These are phyloP conservation scores for Chalciporus pseudorubinellus DNA, from an alignment of 768 basidiomycete species.

Conservation along the genomic window DNA sequence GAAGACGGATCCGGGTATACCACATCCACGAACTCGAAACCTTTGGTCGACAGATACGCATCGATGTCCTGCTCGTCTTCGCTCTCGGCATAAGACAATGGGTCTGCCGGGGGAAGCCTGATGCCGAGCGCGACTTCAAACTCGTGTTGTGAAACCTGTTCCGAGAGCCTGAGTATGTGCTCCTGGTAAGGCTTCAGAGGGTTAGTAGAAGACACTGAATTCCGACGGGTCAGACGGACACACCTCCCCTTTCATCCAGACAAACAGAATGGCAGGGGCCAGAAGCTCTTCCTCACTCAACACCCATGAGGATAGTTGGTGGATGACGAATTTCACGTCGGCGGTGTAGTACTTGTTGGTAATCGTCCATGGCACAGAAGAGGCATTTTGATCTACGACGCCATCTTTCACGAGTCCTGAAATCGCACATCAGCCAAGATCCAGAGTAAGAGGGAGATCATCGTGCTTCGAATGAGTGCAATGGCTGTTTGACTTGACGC, in stretches of 20 bases:
- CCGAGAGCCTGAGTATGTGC: conserved; percentile 48
- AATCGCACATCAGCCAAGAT: conserved; percentile 16
- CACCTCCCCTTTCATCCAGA: conserved; percentile 70
- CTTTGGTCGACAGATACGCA: conserved; percentile 60
- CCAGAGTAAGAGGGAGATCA: neutral
- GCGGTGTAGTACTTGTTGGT: conserved; percentile 81
- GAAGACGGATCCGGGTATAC: conserved; percentile 5
- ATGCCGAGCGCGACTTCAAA: conserved; percentile 76
- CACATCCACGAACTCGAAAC: conserved; percentile 75
- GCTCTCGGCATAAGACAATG: conserved; percentile 21
- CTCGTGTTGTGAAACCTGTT: conserved; percentile 48
- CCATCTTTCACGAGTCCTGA: conserved; percentile 23
- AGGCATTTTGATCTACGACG: conserved; percentile 16
- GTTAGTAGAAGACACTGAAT: neutral
- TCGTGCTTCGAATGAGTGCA: conserved; percentile 26
- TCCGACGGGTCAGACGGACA: conserved; percentile 15
- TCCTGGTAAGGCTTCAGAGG: conserved; percentile 54
- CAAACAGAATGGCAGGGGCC: conserved; percentile 71
- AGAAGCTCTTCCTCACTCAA: conserved; percentile 35
- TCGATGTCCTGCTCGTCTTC: conserved; percentile 60
- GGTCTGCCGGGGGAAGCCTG: conserved; percentile 37
- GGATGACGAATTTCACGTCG: conserved; percentile 63
- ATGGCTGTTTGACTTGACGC: conserved; percentile 15
- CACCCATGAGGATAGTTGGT: conserved; percentile 43
- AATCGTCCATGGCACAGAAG: conserved; percentile 66